phyloP scores from a whole-genome alignment of 2,329 filamentous ascomycete species.

The Lasiodiplodia sp. region DNA sequence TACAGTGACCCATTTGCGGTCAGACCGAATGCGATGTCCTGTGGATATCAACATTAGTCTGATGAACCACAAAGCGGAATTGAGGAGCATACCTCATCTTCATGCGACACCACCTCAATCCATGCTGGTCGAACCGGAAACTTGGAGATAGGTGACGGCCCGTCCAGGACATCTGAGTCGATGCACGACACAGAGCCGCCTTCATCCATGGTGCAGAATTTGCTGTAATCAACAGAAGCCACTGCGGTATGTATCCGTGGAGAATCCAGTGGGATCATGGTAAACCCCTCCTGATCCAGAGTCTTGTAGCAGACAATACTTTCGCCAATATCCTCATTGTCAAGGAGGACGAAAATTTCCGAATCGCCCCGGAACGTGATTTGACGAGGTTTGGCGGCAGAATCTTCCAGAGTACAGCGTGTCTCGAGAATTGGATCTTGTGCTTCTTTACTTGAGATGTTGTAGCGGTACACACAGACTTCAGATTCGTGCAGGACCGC shows the following conservation, averaged over 20 bases:
- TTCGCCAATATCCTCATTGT: slow-evolving; percentile 41
- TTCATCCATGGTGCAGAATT: slow-evolving; percentile 2
- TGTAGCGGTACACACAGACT: slow-evolving; percentile 75
- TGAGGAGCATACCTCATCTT: slow-evolving; percentile 47
- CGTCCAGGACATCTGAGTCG: neutral
- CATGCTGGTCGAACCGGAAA: slow-evolving; percentile 30
- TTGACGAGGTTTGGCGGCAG: slow-evolving; percentile 49
- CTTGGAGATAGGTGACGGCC: slow-evolving; percentile 6
- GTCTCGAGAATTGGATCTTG: slow-evolving; percentile 43
- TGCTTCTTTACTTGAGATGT: slow-evolving; percentile 62
- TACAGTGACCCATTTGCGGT: slow-evolving; percentile 80
- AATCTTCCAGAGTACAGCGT: slow-evolving; percentile 33
- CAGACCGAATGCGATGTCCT: slow-evolving; percentile 67
- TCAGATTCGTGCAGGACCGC: slow-evolving; percentile 73
- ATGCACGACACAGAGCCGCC: slow-evolving; percentile 7
- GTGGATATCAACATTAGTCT: slow-evolving; percentile 25
- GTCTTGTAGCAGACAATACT: slow-evolving; percentile 16
- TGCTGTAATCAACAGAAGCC: slow-evolving; percentile 29
- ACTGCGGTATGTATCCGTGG: slow-evolving; percentile 1
- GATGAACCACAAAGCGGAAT: neutral
- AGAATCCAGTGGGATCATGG: neutral
- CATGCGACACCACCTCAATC: slow-evolving; percentile 44
- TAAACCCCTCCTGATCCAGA: slow-evolving; percentile 8
- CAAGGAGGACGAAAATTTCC: slow-evolving; percentile 45
- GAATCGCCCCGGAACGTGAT: slow-evolving; percentile 55